A percentile compares a stretch with the other conserved stretches of the same genome.
These are phyloP conservation scores for Russula earlei DNA, from an alignment of 768 basidiomycete species.

Conservation along the genomic window DNA sequence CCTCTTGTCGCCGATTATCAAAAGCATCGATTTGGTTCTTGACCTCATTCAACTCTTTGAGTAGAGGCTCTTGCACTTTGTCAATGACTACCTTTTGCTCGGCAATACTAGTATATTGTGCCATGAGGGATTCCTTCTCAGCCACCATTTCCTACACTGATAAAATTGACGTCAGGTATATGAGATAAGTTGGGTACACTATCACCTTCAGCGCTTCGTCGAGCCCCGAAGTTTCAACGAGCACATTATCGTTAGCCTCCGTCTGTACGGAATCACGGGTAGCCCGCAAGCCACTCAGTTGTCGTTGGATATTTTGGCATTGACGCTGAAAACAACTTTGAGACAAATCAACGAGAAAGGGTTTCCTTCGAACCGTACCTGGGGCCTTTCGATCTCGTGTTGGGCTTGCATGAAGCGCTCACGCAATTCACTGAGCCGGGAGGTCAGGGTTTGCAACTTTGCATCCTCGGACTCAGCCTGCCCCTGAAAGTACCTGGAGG, in stretches of 20 bases:
- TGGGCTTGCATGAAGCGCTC: conserved; percentile 26
- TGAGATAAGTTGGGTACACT: background rate
- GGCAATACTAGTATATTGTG: conserved; percentile 42
- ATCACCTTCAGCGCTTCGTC: conserved; percentile 46
- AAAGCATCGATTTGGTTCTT: conserved; percentile 44
- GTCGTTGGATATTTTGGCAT: conserved; percentile 3
- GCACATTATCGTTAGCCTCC: conserved; percentile 61
- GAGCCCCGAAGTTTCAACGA: conserved; percentile 49
- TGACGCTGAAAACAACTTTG: conserved; percentile 8
- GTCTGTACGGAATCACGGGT: conserved; percentile 37
- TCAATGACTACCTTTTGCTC: conserved; percentile 41
- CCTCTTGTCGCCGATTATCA: conserved; percentile 32
- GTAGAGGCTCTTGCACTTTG: conserved; percentile 33
- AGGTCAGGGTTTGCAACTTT: conserved; percentile 27
- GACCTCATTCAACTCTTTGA: conserved; percentile 37
- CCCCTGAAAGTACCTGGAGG: conserved; percentile 37
- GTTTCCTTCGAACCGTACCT: background rate
- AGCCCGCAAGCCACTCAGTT: conserved; percentile 24
- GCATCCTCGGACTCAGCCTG: conserved; percentile 32
- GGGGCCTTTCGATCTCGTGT: conserved; percentile 18
- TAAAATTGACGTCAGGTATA: background rate
- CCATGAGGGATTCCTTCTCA: conserved; percentile 39
- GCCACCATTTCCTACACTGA: conserved; percentile 41
- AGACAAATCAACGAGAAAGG: background rate
- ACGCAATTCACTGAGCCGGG: conserved; percentile 25